phyloP scores from a whole-genome alignment of 2,329 filamentous ascomycete species.

The Stachybotrys chartarum region DNA sequence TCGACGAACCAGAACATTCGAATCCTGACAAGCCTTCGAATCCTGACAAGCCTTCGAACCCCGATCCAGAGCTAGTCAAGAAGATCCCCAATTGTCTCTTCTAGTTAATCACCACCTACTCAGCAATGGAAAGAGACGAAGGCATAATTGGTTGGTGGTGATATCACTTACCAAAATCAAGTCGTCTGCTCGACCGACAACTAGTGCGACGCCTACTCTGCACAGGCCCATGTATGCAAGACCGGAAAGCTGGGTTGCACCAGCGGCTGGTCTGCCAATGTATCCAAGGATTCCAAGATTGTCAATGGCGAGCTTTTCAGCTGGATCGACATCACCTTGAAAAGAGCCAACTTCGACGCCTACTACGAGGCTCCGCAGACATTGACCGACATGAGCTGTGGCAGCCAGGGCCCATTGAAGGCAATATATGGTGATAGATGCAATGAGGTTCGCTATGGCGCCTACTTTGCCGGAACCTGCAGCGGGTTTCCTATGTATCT shows the following conservation, averaged over 20 bases:
- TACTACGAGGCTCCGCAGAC: not conserved
- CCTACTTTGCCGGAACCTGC: not conserved
- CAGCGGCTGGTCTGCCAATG: not conserved
- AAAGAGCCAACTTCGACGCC: not conserved
- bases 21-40: no score
- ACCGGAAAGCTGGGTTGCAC: not conserved
- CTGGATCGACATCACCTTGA: not conserved
- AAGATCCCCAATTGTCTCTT: not conserved
- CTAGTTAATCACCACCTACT: not conserved
- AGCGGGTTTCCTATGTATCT: not conserved
- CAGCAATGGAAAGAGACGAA: not conserved
- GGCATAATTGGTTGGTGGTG: not conserved
- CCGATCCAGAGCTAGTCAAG: not conserved
- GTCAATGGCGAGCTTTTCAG: not conserved
- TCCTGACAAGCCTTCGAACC: not conserved
- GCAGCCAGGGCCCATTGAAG: not conserved
- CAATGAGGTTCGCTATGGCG: not conserved
- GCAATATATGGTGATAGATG: not conserved
- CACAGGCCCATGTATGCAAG: not conserved
- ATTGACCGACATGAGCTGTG: not conserved
- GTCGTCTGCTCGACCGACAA: not conserved
- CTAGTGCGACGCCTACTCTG: not conserved
- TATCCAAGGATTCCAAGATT: not conserved
- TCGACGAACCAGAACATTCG: no score
- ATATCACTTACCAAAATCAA: not conserved